Base-by-base conservation (phyloP, 768 basidiomycete species). In the Tulasnella calospora region DNA sequence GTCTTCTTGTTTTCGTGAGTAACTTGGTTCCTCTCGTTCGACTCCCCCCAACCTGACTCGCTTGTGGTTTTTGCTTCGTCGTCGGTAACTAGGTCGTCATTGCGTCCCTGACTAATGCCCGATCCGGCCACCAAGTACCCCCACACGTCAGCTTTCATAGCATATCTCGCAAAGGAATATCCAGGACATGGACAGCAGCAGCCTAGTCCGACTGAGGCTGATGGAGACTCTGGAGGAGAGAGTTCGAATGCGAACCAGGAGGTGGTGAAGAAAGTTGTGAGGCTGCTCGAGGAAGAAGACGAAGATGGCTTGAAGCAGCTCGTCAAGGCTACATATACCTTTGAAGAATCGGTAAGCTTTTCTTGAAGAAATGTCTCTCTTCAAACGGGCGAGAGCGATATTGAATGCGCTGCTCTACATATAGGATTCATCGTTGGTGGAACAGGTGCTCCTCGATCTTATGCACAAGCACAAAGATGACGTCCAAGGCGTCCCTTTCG, bases 401-500 rank as follows among this genome's bases (percentile, higher is more conserved):
- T 40, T n/a, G 13, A 72, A 38, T 47, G 27, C 10, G 21, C 51
- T 40, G 36, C 71, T 33, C 67, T 8, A 27, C 67, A 38, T 19
- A 57, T 46, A 41, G 79, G 33, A 76, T 57, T 17, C 76, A 17
- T 8, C 76, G 40, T 36, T 67, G 23, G 86, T 95, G 80, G 96
- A 98, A 83, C 93, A 96, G 81, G 90, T 91, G 83, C 94, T 96
- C 79, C 87, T 98, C 27, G 95, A 97, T 83, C 89, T 98, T 80
- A 98, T 98, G 96, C 96, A 98, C 85, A 92, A 93, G 85, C 94
- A 96, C 84, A 88, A 90, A 80, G 95, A 97, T 88, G 92, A 94
- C 86, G 86, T 92, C 55, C 90, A 91, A 17, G 92, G 92, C 27
- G 91, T 94, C 8, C 93, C 93, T 0, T 95, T 95, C 83, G 86